Evolutionary conservation across 2,329 filamentous ascomycete genomes (phyloP), one percentile per base, ranked within the genome.

Genomic region (Xylariaceae sp.): DNA sequence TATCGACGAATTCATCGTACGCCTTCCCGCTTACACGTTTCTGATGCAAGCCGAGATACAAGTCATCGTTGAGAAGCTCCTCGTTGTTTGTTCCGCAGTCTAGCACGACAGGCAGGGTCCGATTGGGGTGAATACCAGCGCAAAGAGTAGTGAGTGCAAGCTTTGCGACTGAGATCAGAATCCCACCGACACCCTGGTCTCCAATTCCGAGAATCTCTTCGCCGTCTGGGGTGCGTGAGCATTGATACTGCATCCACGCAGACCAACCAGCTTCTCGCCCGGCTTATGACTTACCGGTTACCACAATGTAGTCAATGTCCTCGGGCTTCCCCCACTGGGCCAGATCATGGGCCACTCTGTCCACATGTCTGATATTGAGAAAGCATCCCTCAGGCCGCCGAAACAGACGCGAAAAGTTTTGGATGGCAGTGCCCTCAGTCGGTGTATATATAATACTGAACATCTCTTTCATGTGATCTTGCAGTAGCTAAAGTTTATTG

Each of bases 381-480:
- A 91, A 96, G 65, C 90, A 91, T 0, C 92, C 92, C 63, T 93
- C 89, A 0, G 91, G 90, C 18, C 84, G 79, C 10, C 92, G 78
- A 67, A 96, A 96, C 0, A 95, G 71, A 0, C 87, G 77, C 0
- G 90, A 95, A 69, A 90, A 96, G 61, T 93, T 89, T 63, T 90
- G 85, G 48, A 96, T 96, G 0, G 92, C 92, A 41, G 96, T 90
- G 7, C 90, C 91, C 74, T 96, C 91, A 0, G 92, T 96, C 0
- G 92, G 92, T 0, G 92, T 96, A 69, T 96, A 96, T 23, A 96
- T 90, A n/a, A 96, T 78, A 41, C 88, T 86, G 68, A 96, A 93
- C 89, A 96, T 95, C 69, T 96, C 91, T 61, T 89, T 87, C 19
- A 96, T 75, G 65, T 96, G 88, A 3, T 89, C 85, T 69, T 90